A percentile compares a stretch with the other conserved stretches of the same genome.
Evolutionary conservation across 2,329 filamentous ascomycete genomes (phyloP).

Genomic region (Aquanectria penicillioides): DNA sequence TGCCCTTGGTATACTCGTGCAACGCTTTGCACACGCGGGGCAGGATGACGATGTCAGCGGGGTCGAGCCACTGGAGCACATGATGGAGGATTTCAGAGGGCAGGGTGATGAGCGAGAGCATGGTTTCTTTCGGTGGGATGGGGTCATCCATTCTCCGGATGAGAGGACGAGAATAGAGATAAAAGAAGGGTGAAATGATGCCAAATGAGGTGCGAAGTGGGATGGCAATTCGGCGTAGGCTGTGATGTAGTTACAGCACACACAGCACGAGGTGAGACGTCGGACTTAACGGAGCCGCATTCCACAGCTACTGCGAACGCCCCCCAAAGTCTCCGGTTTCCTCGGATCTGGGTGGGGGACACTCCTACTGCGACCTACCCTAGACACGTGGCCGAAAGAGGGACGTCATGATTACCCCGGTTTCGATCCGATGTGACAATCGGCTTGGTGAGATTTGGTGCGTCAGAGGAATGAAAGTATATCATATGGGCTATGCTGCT

Average conservation of each 20-base stretch:
- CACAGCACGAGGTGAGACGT: slow-evolving; percentile 7
- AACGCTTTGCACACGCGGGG: slow-evolving; percentile 63
- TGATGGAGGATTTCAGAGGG: slow-evolving; percentile 72
- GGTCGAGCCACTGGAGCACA: slow-evolving; percentile 66
- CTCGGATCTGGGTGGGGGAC: too few relatives aligned
- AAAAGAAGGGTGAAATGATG: not conserved
- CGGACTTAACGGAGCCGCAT: slow-evolving; percentile 4
- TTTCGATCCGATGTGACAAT: not conserved
- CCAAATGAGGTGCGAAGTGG: too few relatives aligned
- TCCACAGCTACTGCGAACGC: not conserved
- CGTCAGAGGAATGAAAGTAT: too few relatives aligned
- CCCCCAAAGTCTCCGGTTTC: too few relatives aligned
- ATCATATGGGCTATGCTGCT: too few relatives aligned
- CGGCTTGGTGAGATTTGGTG: not conserved
- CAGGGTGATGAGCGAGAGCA: slow-evolving; percentile 47
- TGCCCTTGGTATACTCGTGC: slow-evolving; percentile 63
- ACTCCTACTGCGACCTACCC: slow-evolving; percentile 3
- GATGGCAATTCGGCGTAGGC: too few relatives aligned
- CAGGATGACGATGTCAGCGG: slow-evolving; percentile 64
- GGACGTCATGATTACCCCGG: too few relatives aligned
- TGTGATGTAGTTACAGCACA: too few relatives aligned
- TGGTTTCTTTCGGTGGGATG: slow-evolving; percentile 8
- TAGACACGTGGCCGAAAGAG: not conserved
- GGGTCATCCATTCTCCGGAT: slow-evolving; percentile 17
- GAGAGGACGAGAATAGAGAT: not conserved